Conservation (phyloP, 2,329 filamentous ascomycete genomes). For the Botrytis elliptica region DNA sequence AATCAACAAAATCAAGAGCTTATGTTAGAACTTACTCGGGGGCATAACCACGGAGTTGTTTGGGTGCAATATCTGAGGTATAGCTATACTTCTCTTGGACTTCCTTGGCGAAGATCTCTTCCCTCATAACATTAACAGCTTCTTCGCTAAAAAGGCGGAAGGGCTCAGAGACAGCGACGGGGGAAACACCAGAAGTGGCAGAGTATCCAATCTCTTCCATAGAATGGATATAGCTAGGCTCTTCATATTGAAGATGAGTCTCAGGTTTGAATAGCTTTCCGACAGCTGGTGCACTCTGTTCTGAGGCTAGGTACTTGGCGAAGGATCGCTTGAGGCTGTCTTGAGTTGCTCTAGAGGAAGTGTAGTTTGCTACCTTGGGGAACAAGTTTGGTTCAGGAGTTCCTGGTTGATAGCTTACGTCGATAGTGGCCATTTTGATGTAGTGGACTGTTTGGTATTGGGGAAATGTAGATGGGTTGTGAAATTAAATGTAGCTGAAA, state of each 20-base stretch:
- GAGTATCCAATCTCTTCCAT: conserved; percentile 62
- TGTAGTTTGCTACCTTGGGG: conserved; percentile 32
- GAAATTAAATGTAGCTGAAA: background rate
- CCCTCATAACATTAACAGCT: conserved; percentile 60
- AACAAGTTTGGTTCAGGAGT: conserved; percentile 32
- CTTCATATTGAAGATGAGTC: conserved; percentile 55
- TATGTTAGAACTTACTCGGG: conserved; percentile 48
- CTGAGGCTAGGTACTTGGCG: conserved; percentile 37
- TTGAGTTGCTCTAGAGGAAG: conserved; percentile 35
- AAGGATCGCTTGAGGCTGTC: conserved; percentile 39
- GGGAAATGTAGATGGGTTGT: no score
- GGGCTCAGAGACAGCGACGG: conserved; percentile 62
- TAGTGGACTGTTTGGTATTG: background rate
- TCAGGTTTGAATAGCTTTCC: conserved; percentile 50
- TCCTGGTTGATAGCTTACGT: conserved; percentile 31
- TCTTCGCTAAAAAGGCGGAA: conserved; percentile 63
- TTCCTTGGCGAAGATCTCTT: conserved; percentile 58
- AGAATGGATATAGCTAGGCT: conserved; percentile 51
- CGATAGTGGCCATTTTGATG: conserved; percentile 33
- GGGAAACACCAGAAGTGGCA: conserved; percentile 57
- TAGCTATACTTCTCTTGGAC: conserved; percentile 57
- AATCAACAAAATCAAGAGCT: conserved; percentile 11
- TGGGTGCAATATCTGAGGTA: conserved; percentile 58
- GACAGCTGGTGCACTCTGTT: conserved; percentile 31
- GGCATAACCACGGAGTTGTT: conserved; percentile 55